These are phyloP conservation scores for Daldinia bambusicola DNA, from an alignment of 495 filamentous ascomycete species.

Conservation along the genomic window DNA sequence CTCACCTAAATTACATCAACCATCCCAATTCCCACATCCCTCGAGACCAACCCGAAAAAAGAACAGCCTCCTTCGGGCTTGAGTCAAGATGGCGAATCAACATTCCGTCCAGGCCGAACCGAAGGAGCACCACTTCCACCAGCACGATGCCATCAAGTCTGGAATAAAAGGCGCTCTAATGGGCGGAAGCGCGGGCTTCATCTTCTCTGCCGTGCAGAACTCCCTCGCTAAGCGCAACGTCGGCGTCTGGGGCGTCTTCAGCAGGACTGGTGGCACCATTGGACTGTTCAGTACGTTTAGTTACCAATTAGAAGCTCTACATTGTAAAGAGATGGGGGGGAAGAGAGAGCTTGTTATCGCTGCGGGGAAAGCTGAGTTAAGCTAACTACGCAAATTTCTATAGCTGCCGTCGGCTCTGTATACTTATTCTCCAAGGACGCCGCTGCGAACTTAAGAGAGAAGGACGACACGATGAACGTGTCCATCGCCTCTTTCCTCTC, in stretches of 20 bases:
- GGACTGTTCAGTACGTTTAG: conserved; percentile 52
- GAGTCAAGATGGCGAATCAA: conserved; percentile 47
- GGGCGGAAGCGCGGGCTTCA: conserved; percentile 72
- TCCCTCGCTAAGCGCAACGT: conserved; percentile 82
- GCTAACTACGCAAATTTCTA: conserved; percentile 29
- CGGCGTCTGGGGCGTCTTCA: conserved; percentile 79
- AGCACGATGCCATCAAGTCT: conserved; percentile 78
- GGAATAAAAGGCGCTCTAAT: conserved; percentile 71
- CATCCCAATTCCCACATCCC: not conserved
- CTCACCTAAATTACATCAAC: conserved; percentile 1
- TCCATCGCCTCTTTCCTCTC: conserved; percentile 53
- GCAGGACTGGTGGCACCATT: conserved; percentile 59
- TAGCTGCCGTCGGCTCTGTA: conserved; percentile 81
- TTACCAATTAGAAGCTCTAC: too few relatives aligned
- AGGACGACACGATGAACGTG: conserved; percentile 55
- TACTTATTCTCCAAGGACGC: conserved; percentile 74
- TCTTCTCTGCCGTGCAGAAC: conserved; percentile 83
- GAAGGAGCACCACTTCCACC: conserved; percentile 65
- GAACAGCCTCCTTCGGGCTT: conserved; percentile 40
- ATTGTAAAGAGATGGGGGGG: too few relatives aligned
- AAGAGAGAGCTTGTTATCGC: not conserved
- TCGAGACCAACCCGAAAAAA: conserved; percentile 24
- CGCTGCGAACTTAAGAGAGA: conserved; percentile 59
- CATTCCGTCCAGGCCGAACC: conserved; percentile 29
- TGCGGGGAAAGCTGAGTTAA: not conserved